A percentile compares a stretch with the other conserved stretches of the same genome.
Conservation (phyloP, 371 early-diverging fungal species). For the Caulochytrium protostelioides region DNA sequence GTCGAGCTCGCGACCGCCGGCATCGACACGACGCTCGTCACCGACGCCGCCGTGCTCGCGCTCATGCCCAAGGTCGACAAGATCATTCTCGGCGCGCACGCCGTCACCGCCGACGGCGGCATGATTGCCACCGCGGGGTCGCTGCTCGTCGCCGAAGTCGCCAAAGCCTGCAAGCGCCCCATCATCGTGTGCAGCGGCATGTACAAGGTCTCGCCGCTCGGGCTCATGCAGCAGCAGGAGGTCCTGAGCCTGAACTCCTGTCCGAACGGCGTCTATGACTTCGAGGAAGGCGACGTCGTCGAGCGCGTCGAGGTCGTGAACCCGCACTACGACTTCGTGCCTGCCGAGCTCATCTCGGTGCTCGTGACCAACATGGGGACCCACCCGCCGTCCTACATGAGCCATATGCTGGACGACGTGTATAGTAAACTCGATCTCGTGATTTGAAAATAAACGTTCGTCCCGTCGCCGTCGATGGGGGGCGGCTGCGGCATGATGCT, state of each 20-base stretch:
- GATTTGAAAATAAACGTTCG: too few species aligned
- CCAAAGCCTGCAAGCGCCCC: constrained; percentile 72
- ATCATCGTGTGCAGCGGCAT: constrained; percentile 65
- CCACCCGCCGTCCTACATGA: too few species aligned
- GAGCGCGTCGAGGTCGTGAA: constrained; percentile 54
- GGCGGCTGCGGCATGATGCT: too few species aligned
- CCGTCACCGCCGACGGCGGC: constrained; percentile 85
- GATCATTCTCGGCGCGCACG: constrained; percentile 80
- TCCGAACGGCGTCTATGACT: constrained; percentile 59
- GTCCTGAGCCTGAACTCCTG: constrained; percentile 47
- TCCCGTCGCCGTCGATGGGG: too few species aligned
- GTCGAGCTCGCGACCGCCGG: constrained; percentile 46
- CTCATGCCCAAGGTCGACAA: constrained; percentile 94
- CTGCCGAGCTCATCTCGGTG: constrained; percentile 61
- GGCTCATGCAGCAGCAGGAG: constrained; percentile 73
- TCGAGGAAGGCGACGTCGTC: constrained; percentile 54
- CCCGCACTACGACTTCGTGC: constrained; percentile 76
- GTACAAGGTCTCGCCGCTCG: constrained; percentile 63
- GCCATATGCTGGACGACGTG: too few species aligned
- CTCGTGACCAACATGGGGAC: constrained; percentile 81
- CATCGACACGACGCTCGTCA: constrained; percentile 75
- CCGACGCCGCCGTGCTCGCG: constrained; percentile 84
- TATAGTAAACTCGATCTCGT: too few species aligned
- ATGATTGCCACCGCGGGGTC: constrained; percentile 64
- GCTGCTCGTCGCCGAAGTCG: constrained; percentile 65